A percentile compares a stretch with the other conserved stretches of the same genome.
These are phyloP conservation scores for Populus deltoides DNA, from an alignment of 345 rosid genomes.

Conservation along the genomic window DNA sequence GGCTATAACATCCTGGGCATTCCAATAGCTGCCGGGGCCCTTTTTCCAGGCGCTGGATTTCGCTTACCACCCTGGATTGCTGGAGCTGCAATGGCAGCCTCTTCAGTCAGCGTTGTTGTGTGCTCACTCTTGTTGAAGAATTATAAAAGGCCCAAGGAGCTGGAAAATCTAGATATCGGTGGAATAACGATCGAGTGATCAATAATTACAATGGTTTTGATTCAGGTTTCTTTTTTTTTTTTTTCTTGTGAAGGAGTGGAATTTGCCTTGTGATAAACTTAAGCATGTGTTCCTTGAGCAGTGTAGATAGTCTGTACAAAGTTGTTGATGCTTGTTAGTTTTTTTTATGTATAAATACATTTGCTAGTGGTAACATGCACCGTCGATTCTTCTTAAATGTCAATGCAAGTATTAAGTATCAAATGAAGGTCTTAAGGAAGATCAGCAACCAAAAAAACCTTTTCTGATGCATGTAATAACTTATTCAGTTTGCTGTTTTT, in stretches of 20 bases:
- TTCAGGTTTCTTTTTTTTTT: not conserved
- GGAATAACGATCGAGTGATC: conserved; percentile 51
- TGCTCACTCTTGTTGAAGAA: conserved; percentile 76
- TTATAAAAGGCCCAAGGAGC: conserved; percentile 64
- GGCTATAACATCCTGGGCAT: conserved; percentile 85
- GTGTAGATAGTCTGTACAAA: not conserved
- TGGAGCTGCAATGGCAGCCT: conserved; percentile 97
- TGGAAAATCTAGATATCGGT: conserved; percentile 53
- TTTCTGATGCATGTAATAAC: not conserved
- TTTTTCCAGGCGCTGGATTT: conserved; percentile 59
- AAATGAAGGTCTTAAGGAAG: not conserved
- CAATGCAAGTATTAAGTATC: not conserved
- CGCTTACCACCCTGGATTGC: conserved; percentile 98
- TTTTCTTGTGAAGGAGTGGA: not conserved
- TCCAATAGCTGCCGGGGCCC: conserved; percentile 81
- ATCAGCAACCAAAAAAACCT: not conserved
- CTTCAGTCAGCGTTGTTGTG: conserved; percentile 90
- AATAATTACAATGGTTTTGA: not conserved
- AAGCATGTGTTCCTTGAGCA: not conserved
- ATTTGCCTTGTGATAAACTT: not conserved
- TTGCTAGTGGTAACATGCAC: not conserved
- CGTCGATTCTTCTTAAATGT: not conserved
- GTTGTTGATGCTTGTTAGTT: not conserved
- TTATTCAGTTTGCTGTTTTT: not conserved
- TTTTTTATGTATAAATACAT: too few relatives aligned